Evolutionary conservation across 305 asterid species (phyloP).

Genomic region (Fraxinus sp.): DNA sequence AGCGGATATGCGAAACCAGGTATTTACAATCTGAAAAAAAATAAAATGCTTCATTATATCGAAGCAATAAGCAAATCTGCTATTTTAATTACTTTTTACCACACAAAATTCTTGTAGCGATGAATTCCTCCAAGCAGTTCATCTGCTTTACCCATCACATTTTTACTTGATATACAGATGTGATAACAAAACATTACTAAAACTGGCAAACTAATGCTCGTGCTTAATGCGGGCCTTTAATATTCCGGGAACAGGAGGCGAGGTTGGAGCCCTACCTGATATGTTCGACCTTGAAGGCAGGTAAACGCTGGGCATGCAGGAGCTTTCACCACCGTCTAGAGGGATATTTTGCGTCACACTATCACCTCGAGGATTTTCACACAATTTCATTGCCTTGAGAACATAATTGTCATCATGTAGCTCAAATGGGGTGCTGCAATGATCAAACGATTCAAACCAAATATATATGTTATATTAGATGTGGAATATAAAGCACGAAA

Average conservation of each 20-base stretch:
- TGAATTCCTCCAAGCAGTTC: not conserved
- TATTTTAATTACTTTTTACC: conserved; percentile 28
- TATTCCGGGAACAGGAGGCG: conserved; percentile 83
- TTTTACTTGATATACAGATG: not conserved
- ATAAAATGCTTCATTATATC: conserved; percentile 8
- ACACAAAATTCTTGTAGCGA: conserved; percentile 1
- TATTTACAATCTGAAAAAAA: conserved; percentile 16
- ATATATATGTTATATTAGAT: not conserved
- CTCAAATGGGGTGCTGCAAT: conserved; percentile 94
- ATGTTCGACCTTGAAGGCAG: conserved; percentile 43
- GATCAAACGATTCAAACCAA: not conserved
- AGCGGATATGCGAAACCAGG: conserved; percentile 12
- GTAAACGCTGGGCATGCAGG: conserved; percentile 42
- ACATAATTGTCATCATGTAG: conserved; percentile 90
- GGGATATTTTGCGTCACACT: conserved; percentile 23
- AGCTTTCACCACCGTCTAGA: conserved; percentile 61
- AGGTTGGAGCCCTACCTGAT: conserved; percentile 50
- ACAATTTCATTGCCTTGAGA: conserved; percentile 83
- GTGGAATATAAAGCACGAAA: not conserved
- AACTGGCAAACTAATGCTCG: conserved; percentile 46
- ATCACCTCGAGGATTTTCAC: conserved; percentile 45
- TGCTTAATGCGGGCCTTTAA: conserved; percentile 71
- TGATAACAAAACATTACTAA: conserved; percentile 13
- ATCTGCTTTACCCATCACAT: not conserved
- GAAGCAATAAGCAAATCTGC: conserved; percentile 20